Evolutionary conservation across 164 flowering plant species (phyloP).

Genomic region (Stephania yunnanensis): DNA sequence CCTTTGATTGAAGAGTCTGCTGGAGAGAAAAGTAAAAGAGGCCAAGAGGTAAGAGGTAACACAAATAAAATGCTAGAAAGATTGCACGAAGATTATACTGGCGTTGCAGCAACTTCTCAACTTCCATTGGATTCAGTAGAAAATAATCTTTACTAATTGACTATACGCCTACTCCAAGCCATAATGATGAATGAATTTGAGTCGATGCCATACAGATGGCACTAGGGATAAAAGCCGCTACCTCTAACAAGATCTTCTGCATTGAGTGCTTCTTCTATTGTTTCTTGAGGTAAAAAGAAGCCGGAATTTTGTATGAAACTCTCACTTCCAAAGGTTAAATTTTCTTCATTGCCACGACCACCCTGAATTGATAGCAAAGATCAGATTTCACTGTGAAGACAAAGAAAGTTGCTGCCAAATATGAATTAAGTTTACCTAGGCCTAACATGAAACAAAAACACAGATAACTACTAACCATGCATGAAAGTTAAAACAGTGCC

Average conservation of each 20-base stretch:
- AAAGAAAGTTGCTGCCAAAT: background rate
- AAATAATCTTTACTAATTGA: background rate
- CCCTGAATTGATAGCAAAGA: background rate
- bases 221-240: constrained; percentile 23
- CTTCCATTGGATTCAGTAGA: background rate
- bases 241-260: constrained; percentile 20
- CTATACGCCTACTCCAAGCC: background rate
- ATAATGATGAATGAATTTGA: constrained; percentile 4
- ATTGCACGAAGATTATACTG: background rate
- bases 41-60: constrained; percentile 1
- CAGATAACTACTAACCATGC: too few relatives aligned
- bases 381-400: background rate
- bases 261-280: constrained; percentile 1
- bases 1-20: constrained; percentile 10
- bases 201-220: constrained; percentile 17
- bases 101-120: background rate
- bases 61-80: background rate
- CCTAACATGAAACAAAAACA: too few relatives aligned
- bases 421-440: too few relatives aligned
- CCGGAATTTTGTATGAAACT: background rate
- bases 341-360: background rate
- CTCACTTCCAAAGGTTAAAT: background rate
- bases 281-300: background rate
- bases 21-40: constrained; percentile 14
- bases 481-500: too few relatives aligned